phyloP scores from a whole-genome alignment of 116 monocot species.

The Posidonia oceanica region DNA sequence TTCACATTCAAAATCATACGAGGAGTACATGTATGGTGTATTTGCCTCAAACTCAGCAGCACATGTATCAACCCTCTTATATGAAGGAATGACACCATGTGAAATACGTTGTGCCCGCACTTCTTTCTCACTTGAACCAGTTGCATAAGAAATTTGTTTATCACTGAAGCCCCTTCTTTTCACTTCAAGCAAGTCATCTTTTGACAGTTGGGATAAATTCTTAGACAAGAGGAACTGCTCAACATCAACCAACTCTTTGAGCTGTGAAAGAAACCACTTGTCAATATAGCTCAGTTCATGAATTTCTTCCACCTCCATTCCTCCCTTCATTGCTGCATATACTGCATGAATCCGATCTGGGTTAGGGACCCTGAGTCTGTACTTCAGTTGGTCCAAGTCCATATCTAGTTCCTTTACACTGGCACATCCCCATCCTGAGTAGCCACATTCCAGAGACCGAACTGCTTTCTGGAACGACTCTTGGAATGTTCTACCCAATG shows the following conservation, averaged over 20 bases:
- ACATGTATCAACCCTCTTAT: slow-evolving; percentile 96
- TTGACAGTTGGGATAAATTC: slow-evolving; percentile 51
- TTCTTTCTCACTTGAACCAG: slow-evolving; percentile 47
- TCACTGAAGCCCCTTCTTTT: slow-evolving; percentile 93
- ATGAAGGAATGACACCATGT: slow-evolving; percentile 65
- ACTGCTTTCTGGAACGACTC: slow-evolving; percentile 98
- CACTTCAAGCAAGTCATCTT: slow-evolving; percentile 65
- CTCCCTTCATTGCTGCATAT: slow-evolving; percentile 91
- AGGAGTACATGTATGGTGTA: slow-evolving; percentile 98
- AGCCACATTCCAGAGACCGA: slow-evolving; percentile 84
- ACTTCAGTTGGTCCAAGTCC: slow-evolving; percentile 82
- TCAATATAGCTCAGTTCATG: slow-evolving; percentile 81
- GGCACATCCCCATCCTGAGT: slow-evolving; percentile 89
- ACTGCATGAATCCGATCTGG: slow-evolving; percentile 88
- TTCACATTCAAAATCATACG: slow-evolving; percentile 96
- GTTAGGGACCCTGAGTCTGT: slow-evolving; percentile 74
- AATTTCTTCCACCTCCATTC: slow-evolving; percentile 83
- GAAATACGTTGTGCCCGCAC: slow-evolving; percentile 52
- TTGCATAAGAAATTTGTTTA: slow-evolving; percentile 79
- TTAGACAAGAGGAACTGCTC: slow-evolving; percentile 60
- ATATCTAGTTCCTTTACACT: slow-evolving; percentile 52
- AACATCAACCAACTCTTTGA: slow-evolving; percentile 78
- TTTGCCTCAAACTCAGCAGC: slow-evolving; percentile 98
- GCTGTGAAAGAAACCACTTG: slow-evolving; percentile 86
- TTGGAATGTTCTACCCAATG: slow-evolving; percentile 88